Conservation (phyloP, 371 early-diverging fungal genomes). For the Mortierella sp. region DNA sequence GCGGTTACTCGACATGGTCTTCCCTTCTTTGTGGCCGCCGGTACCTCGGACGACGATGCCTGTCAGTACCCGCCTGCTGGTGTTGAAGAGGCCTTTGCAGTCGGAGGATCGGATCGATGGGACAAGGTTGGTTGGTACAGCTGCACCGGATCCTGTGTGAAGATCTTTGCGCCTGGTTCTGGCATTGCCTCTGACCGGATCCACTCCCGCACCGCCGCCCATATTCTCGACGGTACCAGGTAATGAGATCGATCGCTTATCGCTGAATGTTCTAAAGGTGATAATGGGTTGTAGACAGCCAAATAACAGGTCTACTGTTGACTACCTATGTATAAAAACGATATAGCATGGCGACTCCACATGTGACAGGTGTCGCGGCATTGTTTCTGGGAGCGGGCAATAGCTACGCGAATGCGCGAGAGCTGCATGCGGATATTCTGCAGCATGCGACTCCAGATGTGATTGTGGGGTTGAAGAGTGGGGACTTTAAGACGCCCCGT, state of each 20-base stretch:
- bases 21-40: constrained; percentile 77
- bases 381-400: constrained; percentile 70
- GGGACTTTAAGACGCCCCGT: constrained; percentile 14
- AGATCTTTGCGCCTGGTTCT: constrained; percentile 66
- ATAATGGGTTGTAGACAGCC: background rate
- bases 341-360: constrained; percentile 98
- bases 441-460: constrained; percentile 71
- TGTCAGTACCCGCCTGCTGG: constrained; percentile 79
- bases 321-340: background rate
- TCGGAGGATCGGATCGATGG: constrained; percentile 69
- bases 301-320: too few species aligned
- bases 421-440: constrained; percentile 82
- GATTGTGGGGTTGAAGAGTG: constrained; percentile 59
- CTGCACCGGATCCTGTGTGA: constrained; percentile 68
- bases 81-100: constrained; percentile 71
- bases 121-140: constrained; percentile 68
- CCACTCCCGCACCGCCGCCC: constrained; percentile 36
- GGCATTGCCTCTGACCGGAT: constrained; percentile 65
- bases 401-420: constrained; percentile 67
- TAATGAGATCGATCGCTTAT: constrained; percentile 18
- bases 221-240: constrained; percentile 75
- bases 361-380: constrained; percentile 97
- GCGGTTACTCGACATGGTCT: constrained; percentile 58
- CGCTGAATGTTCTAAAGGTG: background rate
- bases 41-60: constrained; percentile 74